Evolutionary conservation across 129 eudicot species (phyloP), one percentile per base, ranked within the genome.

Genomic region (Arctium minus): DNA sequence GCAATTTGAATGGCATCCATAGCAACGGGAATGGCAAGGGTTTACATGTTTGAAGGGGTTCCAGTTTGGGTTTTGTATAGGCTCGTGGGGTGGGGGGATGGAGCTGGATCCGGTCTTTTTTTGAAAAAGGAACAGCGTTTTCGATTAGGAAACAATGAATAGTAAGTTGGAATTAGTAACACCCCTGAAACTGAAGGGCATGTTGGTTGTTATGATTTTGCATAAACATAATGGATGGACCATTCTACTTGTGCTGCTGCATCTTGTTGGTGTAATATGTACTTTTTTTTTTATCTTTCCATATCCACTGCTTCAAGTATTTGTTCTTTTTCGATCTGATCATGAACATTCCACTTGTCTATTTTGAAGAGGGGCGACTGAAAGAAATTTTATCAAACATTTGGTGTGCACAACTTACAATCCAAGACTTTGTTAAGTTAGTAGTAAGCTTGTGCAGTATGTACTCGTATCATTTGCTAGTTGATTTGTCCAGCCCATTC

Each of bases 21-120:
- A 81, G 72, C 89, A 91, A 93, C 15, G 93, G 93, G 27, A 90
- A 93, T 78, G 93, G 62, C 37, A 84, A 84, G 18, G 84, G 97
- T 10, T 46, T 92, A 79, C 94, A 91, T 84, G 92, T 56, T 70
- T 94, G 87, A 94, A 65, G 68, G 5, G 50, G 50, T 75, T 18
- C 48, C 44, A 72, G 82, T 69, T 72, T 32, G 75, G 48, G 84
- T 77, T 78, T 74, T 91, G 96, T 91, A 93, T 81, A 88, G 93
- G 71, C 81, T 74, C 79, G 36, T 88, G 76, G 83, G 88, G 75
- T 46, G 15, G 56, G 12, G 81, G 80, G 78, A 56, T 83, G 86
- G 56, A 77, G 91, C 91, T 87, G 89, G 88, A 76, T 87, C 80
- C 85, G 82, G 85, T 74, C 72, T 39, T 82, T 86, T 90, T 88